A percentile compares a stretch with the other conserved stretches of the same genome.
These are phyloP conservation scores for Ustilago trichophora DNA, from an alignment of 1,284 basidiomycete genomes.

Conservation along the genomic window DNA sequence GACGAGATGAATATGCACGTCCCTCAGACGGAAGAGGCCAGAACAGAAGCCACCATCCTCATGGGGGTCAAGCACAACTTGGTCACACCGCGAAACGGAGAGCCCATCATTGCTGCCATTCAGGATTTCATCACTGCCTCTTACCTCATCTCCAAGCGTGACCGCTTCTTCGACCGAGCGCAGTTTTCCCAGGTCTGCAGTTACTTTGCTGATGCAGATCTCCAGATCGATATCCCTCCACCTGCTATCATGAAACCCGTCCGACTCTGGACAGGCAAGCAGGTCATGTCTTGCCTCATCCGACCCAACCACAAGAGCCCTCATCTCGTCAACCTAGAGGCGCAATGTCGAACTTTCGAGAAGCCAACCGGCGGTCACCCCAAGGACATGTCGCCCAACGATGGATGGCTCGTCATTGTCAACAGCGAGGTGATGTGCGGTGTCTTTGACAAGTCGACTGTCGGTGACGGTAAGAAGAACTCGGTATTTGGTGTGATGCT, in stretches of 20 bases:
- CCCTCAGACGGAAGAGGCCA: slow-evolving; percentile 97
- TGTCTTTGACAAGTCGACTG: slow-evolving; percentile 97
- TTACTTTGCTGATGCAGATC: slow-evolving; percentile 88
- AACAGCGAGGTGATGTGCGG: slow-evolving; percentile 99
- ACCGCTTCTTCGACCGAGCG: slow-evolving; percentile 90
- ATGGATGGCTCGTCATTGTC: slow-evolving; percentile 95
- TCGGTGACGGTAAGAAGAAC: slow-evolving; percentile 99
- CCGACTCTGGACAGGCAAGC: slow-evolving; percentile 97
- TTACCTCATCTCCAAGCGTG: slow-evolving; percentile 90
- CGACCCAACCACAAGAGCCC: slow-evolving; percentile 86
- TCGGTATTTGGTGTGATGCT: slow-evolving; percentile 98
- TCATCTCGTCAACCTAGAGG: slow-evolving; percentile 86
- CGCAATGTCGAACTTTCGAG: slow-evolving; percentile 91
- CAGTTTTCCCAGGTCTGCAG: slow-evolving; percentile 97
- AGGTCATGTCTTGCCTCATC: slow-evolving; percentile 98
- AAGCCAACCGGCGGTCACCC: slow-evolving; percentile 75
- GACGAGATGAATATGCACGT: slow-evolving; percentile 99
- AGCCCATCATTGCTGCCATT: slow-evolving; percentile 65
- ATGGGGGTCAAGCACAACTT: slow-evolving; percentile 99
- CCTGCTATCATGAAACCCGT: slow-evolving; percentile 93
- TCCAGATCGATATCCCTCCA: slow-evolving; percentile 94
- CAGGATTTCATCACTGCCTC: slow-evolving; percentile 72
- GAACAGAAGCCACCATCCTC: slow-evolving; percentile 94
- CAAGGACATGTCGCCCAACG: slow-evolving; percentile 90
- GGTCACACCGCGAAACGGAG: slow-evolving; percentile 72